Conservation (phyloP, 495 filamentous ascomycete genomes). For the Daldinia childiae region DNA sequence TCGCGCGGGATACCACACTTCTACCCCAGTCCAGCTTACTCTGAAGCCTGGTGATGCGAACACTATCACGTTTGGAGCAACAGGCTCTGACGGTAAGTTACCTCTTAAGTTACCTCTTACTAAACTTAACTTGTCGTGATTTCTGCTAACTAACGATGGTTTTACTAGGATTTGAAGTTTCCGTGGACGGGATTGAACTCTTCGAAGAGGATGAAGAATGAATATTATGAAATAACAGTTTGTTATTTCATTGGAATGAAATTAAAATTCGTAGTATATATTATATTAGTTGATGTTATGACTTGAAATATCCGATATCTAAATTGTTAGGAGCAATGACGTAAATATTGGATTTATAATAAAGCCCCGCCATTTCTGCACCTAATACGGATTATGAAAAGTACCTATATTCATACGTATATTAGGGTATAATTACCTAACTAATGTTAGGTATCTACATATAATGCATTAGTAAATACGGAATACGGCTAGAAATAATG, state of each 20-base stretch:
- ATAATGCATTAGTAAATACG: no score
- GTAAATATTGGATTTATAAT: background rate
- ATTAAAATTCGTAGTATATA: background rate
- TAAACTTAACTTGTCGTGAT: background rate
- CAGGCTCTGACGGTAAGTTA: slow-evolving; percentile 44
- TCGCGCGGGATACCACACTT: slow-evolving; percentile 53
- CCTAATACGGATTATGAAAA: no score
- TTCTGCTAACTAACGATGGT: slow-evolving; percentile 21
- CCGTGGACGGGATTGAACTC: slow-evolving; percentile 47
- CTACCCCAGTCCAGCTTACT: slow-evolving; percentile 49
- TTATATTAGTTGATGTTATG: background rate
- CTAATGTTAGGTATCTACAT: no score
- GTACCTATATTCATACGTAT: no score
- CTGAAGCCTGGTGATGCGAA: slow-evolving; percentile 50
- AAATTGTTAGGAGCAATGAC: slow-evolving; percentile 8
- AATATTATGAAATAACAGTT: background rate
- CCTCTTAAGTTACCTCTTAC: no score
- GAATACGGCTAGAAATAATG: no score
- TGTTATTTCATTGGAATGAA: background rate
- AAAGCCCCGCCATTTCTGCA: background rate
- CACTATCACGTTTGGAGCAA: slow-evolving; percentile 51
- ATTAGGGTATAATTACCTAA: no score
- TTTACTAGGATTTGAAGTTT: slow-evolving; percentile 43
- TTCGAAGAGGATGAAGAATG: slow-evolving; percentile 44
- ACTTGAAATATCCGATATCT: no score